Conservation (phyloP, 2,329 filamentous ascomycete genomes). For the Trichophyton rubrum region DNA sequence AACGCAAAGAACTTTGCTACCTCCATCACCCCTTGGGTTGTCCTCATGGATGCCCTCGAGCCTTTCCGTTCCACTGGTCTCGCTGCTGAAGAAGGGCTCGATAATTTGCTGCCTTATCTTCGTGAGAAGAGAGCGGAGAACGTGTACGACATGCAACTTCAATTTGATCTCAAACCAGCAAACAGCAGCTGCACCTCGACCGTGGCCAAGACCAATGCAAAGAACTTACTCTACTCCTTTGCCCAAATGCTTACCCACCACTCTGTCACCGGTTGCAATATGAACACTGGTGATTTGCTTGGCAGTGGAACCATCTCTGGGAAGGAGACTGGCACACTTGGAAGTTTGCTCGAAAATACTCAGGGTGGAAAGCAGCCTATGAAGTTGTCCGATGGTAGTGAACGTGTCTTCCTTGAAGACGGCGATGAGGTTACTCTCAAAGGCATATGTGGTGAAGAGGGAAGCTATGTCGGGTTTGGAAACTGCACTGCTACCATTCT, state of each 20-base stretch:
- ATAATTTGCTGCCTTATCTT: conserved; percentile 49
- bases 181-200: conserved; percentile 41
- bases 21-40: conserved; percentile 66
- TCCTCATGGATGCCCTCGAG: conserved; percentile 62
- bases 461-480: conserved; percentile 62
- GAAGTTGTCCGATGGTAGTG: conserved; percentile 50
- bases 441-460: conserved; percentile 54
- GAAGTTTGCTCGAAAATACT: conserved; percentile 61
- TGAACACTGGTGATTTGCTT: conserved; percentile 61
- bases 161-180: conserved; percentile 43
- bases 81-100: conserved; percentile 33
- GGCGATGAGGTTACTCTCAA: conserved; percentile 57
- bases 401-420: conserved; percentile 60
- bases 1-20: conserved; percentile 75
- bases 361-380: conserved; percentile 55
- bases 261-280: conserved; percentile 59
- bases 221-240: conserved; percentile 67
- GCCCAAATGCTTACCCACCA: conserved; percentile 74
- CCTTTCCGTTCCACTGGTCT: conserved; percentile 48
- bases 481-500: conserved; percentile 27
- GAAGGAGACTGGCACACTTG: conserved; percentile 43
- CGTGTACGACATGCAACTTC: conserved; percentile 57
- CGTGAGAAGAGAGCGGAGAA: conserved; percentile 47
- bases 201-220: conserved; percentile 49
- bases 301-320: conserved; percentile 72